These are phyloP conservation scores for Ascomycota sp. DNA, from an alignment of 2,329 filamentous ascomycete genomes.

Conservation along the genomic window DNA sequence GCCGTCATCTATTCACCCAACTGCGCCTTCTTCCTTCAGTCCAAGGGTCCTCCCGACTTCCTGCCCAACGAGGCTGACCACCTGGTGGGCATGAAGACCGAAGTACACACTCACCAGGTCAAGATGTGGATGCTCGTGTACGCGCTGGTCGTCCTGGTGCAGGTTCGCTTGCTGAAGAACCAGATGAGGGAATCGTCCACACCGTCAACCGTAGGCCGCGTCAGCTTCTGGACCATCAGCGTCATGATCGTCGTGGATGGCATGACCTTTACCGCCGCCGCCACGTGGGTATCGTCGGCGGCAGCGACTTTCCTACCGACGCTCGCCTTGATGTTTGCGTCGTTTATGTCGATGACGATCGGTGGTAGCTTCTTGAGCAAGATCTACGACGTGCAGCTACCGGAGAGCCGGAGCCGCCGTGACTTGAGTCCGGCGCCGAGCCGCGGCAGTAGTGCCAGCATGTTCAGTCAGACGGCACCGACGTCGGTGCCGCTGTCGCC, in stretches of 20 bases:
- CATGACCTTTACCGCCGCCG: constrained; percentile 34
- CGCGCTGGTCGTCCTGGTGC: constrained; percentile 34
- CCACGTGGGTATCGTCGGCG: constrained; percentile 33
- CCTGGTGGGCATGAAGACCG: constrained; percentile 38
- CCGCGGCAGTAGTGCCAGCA: too few relatives aligned
- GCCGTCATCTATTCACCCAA: constrained; percentile 47
- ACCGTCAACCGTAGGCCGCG: constrained; percentile 43
- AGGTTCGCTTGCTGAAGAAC: constrained; percentile 38
- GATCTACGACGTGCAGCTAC: constrained; percentile 35
- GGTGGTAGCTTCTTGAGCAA: constrained; percentile 37
- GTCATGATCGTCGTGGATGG: constrained; percentile 44
- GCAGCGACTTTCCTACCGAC: constrained; percentile 35
- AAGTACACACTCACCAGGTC: constrained; percentile 33
- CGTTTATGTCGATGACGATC: constrained; percentile 36
- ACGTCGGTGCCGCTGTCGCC: constrained; percentile 10
- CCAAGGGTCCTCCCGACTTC: constrained; percentile 39
- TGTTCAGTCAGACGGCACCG: too few relatives aligned
- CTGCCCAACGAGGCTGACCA: constrained; percentile 30
- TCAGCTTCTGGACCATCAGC: constrained; percentile 42
- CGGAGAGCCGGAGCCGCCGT: constrained; percentile 32
- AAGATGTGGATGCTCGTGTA: constrained; percentile 39
- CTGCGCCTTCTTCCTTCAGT: constrained; percentile 45
- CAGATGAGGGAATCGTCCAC: constrained; percentile 49
- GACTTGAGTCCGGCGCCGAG: constrained; percentile 9
- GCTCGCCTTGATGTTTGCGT: constrained; percentile 26